These are phyloP conservation scores for Trichosanthes truncata DNA, from an alignment of 306 rosid genomes.

Conservation along the genomic window DNA sequence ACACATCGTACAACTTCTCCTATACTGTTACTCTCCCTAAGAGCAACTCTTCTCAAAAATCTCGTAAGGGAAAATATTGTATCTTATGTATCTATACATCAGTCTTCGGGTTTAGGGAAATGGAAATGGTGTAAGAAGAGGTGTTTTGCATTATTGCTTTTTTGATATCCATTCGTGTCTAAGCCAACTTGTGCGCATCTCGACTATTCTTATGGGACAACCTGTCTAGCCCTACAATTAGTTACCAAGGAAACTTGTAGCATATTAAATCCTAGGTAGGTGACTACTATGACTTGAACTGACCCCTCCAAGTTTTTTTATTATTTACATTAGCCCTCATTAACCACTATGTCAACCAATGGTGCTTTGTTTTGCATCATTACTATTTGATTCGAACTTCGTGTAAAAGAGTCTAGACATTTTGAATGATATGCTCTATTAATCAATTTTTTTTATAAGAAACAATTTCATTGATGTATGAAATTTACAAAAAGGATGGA, in stretches of 20 bases:
- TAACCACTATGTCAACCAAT: background rate
- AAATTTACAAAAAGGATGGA: too few relatives aligned
- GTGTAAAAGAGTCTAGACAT: background rate
- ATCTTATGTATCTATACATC: background rate
- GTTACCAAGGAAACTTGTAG: background rate
- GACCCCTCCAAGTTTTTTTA: background rate
- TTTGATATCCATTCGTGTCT: background rate
- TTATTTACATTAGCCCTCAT: background rate
- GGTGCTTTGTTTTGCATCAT: background rate
- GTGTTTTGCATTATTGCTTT: background rate
- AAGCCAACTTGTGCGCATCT: background rate
- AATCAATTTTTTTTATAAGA: too few relatives aligned
- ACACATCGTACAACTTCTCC: background rate
- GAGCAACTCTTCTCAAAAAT: too few relatives aligned
- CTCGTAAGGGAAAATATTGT: background rate
- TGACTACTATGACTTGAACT: background rate
- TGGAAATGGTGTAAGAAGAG: background rate
- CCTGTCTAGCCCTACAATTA: background rate
- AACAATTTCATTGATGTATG: too few relatives aligned
- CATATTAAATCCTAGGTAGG: background rate
- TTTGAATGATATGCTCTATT: background rate
- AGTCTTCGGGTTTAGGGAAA: background rate
- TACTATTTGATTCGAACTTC: background rate
- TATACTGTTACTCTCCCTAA: too few relatives aligned
- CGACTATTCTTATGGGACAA: background rate